Conservation (phyloP, 805 yeast species). For the Maudiozyma serrabonitensis region DNA sequence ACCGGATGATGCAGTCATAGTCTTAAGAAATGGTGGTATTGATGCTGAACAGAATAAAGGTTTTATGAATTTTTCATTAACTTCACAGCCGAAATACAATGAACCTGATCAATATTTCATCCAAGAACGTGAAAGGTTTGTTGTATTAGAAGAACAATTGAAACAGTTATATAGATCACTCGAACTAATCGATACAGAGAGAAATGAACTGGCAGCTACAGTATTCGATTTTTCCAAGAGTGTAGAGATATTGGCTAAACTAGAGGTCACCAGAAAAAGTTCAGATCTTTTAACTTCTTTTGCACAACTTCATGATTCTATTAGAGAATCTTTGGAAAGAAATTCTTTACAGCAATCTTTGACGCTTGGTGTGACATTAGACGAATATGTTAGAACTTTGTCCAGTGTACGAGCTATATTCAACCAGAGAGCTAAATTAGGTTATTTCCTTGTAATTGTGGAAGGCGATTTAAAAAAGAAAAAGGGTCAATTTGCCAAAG, state of each 20-base stretch:
- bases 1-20: conserved; percentile 24
- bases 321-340: conserved; percentile 67
- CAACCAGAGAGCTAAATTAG: conserved; percentile 57
- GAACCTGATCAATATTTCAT: conserved; percentile 76
- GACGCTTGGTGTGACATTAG: conserved; percentile 77
- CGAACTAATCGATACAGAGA: conserved; percentile 63
- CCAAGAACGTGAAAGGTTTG: conserved; percentile 59
- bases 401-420: conserved; percentile 67
- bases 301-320: conserved; percentile 58
- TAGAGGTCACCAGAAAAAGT: conserved; percentile 63
- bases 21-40: conserved; percentile 22
- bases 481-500: conserved; percentile 37
- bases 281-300: conserved; percentile 59
- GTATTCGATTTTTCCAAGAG: conserved; percentile 56
- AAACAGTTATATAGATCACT: conserved; percentile 59
- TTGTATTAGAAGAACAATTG: conserved; percentile 63
- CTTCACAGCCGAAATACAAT: conserved; percentile 53
- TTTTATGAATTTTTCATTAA: conserved; percentile 61
- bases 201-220: conserved; percentile 61
- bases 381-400: conserved; percentile 73
- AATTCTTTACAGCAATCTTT: conserved; percentile 76
- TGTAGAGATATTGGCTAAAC: conserved; percentile 51
- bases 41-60: conserved; percentile 53
- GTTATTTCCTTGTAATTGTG: conserved; percentile 37
- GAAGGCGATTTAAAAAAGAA: conserved; percentile 41